These are phyloP conservation scores for Penicillium fuscoglaucum DNA, from an alignment of 2,329 filamentous ascomycete genomes.

Conservation along the genomic window DNA sequence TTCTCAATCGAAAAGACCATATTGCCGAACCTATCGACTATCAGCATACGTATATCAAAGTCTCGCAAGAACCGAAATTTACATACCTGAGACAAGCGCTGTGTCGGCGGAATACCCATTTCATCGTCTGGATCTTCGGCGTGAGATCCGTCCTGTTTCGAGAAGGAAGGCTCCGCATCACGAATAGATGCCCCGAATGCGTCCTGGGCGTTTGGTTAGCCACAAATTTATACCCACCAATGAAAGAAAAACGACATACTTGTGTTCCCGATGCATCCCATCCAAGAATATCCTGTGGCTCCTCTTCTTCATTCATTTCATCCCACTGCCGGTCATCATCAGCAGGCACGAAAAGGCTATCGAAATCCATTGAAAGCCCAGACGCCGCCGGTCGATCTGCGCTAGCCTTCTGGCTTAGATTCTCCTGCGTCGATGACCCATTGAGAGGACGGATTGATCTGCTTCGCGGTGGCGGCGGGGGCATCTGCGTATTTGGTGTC, in stretches of 20 bases:
- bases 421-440: slow-evolving; percentile 31
- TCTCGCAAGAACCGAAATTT: slow-evolving; percentile 6
- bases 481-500: slow-evolving; percentile 29
- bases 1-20: slow-evolving; percentile 47
- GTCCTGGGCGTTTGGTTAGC: slow-evolving; percentile 16
- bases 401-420: slow-evolving; percentile 22
- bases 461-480: slow-evolving; percentile 30
- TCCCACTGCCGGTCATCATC: slow-evolving; percentile 64
- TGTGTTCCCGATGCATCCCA: slow-evolving; percentile 60
- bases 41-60: slow-evolving; percentile 21
- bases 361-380: slow-evolving; percentile 44
- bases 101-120: slow-evolving; percentile 49
- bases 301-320: slow-evolving; percentile 54
- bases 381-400: slow-evolving; percentile 32
- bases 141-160: slow-evolving; percentile 13
- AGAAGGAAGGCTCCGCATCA: slow-evolving; percentile 35
- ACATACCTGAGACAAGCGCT: slow-evolving; percentile 50
- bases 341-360: slow-evolving; percentile 62
- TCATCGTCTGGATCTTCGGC: slow-evolving; percentile 30
- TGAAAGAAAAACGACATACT: background rate
- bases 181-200: slow-evolving; percentile 36
- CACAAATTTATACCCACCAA: background rate
- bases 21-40: slow-evolving; percentile 33
- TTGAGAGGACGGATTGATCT: slow-evolving; percentile 36
- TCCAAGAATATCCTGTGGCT: slow-evolving; percentile 61